Evolutionary conservation across 2,329 filamentous ascomycete species (phyloP), one percentile per base, ranked within the genome.

Genomic region (Dactylella cylindrospora): DNA sequence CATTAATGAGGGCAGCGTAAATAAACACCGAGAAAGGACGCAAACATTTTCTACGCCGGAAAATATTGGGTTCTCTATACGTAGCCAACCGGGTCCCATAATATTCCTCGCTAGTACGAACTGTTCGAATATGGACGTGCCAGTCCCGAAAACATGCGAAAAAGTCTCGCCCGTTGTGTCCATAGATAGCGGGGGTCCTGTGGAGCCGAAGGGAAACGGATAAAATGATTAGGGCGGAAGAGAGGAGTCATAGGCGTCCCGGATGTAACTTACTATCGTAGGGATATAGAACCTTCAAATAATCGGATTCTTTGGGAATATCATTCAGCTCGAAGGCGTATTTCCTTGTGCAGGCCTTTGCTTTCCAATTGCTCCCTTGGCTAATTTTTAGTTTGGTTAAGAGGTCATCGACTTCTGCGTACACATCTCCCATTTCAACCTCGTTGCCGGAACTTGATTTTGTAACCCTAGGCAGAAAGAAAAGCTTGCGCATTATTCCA

Each of bases 51-150:
- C 91, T 67, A 97, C 79, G 4, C 86, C 78, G 13, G 80, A 80
- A 71, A 95, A 96, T 72, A 96, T 84, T 23, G 87, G 87, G 67
- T 86, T 85, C 66, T 90, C 81, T 51, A 98, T 93, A 71, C 85
- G 90, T 38, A 98, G 80, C 93, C 93, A 98, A 72, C 93, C 97
- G 23, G 93, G 93, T 1, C 93, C 93, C 91, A 96, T 98, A 68
- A 98, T 88, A 71, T 95, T 95, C 76, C 96, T 97, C 87, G 90
- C 96, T 3, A 98, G 79, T 15, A 98, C 93, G 71, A 98, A 98
- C 69, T 98, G 93, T 74, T 98, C 93, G 68, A 98, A 98, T 0
- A 98, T 78, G 1, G 88, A 84, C 0, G 93, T 98, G 72, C 93
- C 95, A 53, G 86, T 86, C 22, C 94, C 93, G 68, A 98, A 98